Conservation (phyloP, 2,329 filamentous ascomycete species). For the Fusarium scirpi region DNA sequence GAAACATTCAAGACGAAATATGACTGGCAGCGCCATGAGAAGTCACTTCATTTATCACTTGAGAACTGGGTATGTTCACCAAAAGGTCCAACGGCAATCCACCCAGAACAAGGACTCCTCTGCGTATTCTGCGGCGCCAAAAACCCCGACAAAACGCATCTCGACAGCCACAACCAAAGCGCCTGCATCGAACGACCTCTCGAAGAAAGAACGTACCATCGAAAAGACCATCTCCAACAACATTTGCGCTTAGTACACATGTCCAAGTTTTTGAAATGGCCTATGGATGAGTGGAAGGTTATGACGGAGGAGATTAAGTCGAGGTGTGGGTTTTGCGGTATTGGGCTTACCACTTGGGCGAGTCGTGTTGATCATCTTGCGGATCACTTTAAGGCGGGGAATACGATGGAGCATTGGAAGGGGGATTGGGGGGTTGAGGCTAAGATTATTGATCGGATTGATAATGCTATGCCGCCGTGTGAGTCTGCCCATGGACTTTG, state of each 20-base stretch:
- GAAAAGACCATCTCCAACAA: constrained; percentile 59
- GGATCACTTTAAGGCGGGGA: constrained; percentile 57
- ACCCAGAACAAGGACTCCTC: constrained; percentile 50
- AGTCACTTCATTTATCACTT: constrained; percentile 59
- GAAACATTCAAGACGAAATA: constrained; percentile 60
- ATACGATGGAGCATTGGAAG: constrained; percentile 57
- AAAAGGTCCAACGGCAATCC: constrained; percentile 49
- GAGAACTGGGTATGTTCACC: constrained; percentile 61
- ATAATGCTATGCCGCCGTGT: constrained; percentile 59
- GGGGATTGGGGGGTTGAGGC: constrained; percentile 59
- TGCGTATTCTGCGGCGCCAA: constrained; percentile 55
- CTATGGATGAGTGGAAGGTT: constrained; percentile 53
- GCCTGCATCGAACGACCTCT: constrained; percentile 55
- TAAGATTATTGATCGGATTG: constrained; percentile 54
- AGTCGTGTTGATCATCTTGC: constrained; percentile 54
- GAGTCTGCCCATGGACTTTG: neutral
- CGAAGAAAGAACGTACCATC: constrained; percentile 59
- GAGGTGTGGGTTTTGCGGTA: constrained; percentile 57
- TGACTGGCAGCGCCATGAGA: constrained; percentile 65
- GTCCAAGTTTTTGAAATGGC: constrained; percentile 51
- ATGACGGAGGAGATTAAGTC: constrained; percentile 53
- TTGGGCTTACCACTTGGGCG: constrained; percentile 54
- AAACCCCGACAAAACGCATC: constrained; percentile 51
- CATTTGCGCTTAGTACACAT: constrained; percentile 57
- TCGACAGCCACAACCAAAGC: constrained; percentile 53